Base-by-base conservation (phyloP, 306 rosid species). In the Carpinus fangiana region DNA sequence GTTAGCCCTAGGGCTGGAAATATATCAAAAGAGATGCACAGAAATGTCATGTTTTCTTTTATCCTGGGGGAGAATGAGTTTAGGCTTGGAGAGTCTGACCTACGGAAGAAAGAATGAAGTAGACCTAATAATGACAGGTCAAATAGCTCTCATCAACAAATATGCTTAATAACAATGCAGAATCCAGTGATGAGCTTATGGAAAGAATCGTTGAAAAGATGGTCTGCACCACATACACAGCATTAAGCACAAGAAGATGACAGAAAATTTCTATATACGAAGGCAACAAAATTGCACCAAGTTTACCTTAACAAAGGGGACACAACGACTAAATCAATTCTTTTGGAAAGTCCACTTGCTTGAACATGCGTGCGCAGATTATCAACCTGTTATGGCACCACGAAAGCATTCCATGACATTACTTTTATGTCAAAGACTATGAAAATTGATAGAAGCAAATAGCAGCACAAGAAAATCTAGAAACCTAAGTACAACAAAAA, bases 231-330 rank as follows among this genome's bases (percentile, higher is more conserved):
- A 38, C 48, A 17, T 38, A 41, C 50, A 38, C 28, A 2, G 23
- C 50, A 66, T 38, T 17, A 36, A 66, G 48, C 50, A 66, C 20
- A 65, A 36, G 7, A 26, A 36, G 23, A 38, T 36, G 50, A 65
- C 13, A 0, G 1, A 16, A 12, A 65, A 7, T 4, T 45, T 34
- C 50, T 56, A 11, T 28, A 12, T 1, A 46, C 13, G 14, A 6
- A 31, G 23, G 71, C 71, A 66, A 57, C 61, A 72, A 72, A 70
- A 70, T 74, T 53, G 80, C 61, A 80, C 72, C 38, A 59, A 41
- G 46, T 38, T 82, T 90, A 95, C 99, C 99, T 95, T 79, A 87
- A 84, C 91, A 95, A 86, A 65, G 99, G 98, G 60, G 99, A 95
- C 61, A 55, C 74, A 69, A 95, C 80, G 66, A 93, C 99, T 62